phyloP scores from a whole-genome alignment of 2,329 filamentous ascomycete genomes.

The Diaporthe humulicola region DNA sequence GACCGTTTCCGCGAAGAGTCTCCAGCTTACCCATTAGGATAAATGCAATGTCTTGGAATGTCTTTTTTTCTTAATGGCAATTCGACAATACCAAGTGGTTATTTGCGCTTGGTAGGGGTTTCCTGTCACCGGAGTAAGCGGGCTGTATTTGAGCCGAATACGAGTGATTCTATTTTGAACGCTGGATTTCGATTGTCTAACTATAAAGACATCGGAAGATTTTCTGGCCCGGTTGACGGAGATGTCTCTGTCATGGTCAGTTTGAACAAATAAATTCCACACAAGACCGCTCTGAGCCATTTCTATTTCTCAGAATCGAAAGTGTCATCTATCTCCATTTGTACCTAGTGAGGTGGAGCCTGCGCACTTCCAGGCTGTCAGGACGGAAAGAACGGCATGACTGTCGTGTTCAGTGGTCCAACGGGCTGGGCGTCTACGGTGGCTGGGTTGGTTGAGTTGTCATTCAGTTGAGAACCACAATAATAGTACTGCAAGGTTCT shows the following conservation, averaged over 20 bases:
- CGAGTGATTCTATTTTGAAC: too few relatives aligned
- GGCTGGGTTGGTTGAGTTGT: neutral
- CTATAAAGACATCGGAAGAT: neutral
- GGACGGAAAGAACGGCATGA: neutral
- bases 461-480: slow-evolving; percentile 14
- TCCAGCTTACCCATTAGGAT: neutral
- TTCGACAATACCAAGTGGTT: neutral
- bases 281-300: too few relatives aligned
- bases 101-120: neutral
- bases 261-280: neutral
- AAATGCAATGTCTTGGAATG: neutral
- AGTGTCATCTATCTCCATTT: too few relatives aligned
- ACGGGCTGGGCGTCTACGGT: neutral
- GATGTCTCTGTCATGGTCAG: neutral
- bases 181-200: neutral
- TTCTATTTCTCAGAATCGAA: neutral
- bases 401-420: neutral
- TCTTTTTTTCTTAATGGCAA: too few relatives aligned
- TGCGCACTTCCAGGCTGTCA: neutral
- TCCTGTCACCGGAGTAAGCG: neutral
- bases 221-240: too few relatives aligned
- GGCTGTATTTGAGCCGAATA: too few relatives aligned
- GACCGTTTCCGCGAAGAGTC: neutral
- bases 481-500: neutral
- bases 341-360: neutral